Evolutionary conservation across 306 rosid genomes (phyloP), one percentile per base, ranked within the genome.

Genomic region (Biancaea sappan): DNA sequence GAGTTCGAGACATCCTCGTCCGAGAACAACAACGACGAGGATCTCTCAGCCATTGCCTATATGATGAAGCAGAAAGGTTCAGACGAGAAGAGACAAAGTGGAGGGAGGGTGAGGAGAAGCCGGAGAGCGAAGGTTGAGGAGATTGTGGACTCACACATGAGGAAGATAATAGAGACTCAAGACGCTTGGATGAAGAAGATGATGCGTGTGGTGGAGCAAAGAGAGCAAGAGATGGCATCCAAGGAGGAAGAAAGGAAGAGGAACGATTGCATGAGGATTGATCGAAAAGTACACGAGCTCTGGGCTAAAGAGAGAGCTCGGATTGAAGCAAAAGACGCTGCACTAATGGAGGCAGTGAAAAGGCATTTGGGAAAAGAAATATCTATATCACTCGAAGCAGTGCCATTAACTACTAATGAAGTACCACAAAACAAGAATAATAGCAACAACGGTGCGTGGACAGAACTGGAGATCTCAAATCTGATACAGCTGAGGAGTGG

Each of bases 261-360:
- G 19, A 81, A 76, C 70, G 88, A 87, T 74, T 68, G 84, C 52
- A 81, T 69, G 46, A 77, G 84, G 66, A 80, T 85, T 56, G 89
- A 86, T n/a, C 76, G 68, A 75, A 60, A 86, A 53, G 88, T 88
- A 2, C 74, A 77, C 40, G 77, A 85, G 15, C 83, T 88, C 22
- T 87, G 97, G 93, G 90, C 84, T 15, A 88, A 83, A 57, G 97
- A 88, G 81, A 88, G 88, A 80, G 89, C 88, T 7, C 87, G 89
- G 92, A 78, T 91, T 52, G 87, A 84, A 72, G 82, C 89, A 68
- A 82, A 94, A 58, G 97, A 91, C 74, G 72, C 78, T 16, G 88
- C 91, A 32, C 77, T 88, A 56, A 84, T 87, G 82, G 89, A 84
- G 48, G 79, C 84, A 75, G 70, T 88, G 35, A 78, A 78, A 64